Percentiles rank a stretch among this genome's conserved stretches.
Evolutionary conservation across 768 basidiomycete species (phyloP).

Genomic region (Lyophyllum shimeji): DNA sequence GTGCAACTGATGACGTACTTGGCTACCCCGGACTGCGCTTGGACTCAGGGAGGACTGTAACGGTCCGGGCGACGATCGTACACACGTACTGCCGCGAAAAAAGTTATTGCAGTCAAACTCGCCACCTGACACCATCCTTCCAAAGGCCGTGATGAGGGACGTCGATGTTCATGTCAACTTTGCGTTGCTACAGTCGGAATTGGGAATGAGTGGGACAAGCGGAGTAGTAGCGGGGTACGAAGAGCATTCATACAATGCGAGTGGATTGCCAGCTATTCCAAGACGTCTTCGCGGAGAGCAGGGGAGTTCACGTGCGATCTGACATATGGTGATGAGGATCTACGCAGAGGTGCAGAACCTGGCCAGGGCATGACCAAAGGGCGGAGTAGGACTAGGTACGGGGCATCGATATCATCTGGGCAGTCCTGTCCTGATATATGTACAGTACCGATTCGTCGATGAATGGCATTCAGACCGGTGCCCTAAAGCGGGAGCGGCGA

Average conservation of each 20-base stretch:
- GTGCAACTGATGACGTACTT: not conserved
- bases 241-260: not conserved
- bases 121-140: not conserved
- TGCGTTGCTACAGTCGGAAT: not conserved
- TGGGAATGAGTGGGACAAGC: not conserved
- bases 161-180: not conserved
- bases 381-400: too few species aligned
- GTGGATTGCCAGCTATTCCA: not conserved
- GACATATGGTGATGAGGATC: not conserved
- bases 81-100: not conserved
- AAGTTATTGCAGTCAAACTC: slow-evolving; percentile 3
- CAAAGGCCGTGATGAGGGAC: slow-evolving; percentile 9
- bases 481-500: slow-evolving; percentile 1
- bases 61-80: not conserved
- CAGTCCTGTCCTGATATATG: not conserved
- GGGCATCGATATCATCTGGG: not conserved
- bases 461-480: too few species aligned
- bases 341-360: not conserved
- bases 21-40: not conserved
- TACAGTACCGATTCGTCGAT: not conserved
- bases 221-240: not conserved
- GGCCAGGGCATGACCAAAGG: not conserved
- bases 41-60: not conserved
- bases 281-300: not conserved
- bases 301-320: not conserved